Conservation (phyloP, 306 rosid species). For the Dryas octopetala region DNA sequence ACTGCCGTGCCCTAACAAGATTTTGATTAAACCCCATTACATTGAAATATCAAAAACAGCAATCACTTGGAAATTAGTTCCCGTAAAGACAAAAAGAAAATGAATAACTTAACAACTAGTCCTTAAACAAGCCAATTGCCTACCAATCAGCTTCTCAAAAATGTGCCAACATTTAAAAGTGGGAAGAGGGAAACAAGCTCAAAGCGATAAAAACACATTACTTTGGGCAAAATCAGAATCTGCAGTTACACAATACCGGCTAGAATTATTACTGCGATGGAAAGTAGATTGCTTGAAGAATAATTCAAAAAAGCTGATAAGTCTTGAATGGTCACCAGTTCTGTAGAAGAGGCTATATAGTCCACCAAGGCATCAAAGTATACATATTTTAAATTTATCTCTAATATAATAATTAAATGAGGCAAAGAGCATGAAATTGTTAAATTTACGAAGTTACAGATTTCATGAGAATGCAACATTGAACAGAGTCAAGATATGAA, state of each 20-base stretch:
- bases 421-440: neutral
- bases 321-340: neutral
- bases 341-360: neutral
- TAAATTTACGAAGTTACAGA: neutral
- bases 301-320: neutral
- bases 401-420: neutral
- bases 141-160: neutral
- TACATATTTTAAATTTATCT: neutral
- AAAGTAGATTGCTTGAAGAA: neutral
- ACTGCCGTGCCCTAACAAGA: constrained; percentile 76
- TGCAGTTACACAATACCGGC: neutral
- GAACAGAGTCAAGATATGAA: neutral
- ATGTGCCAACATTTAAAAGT: neutral
- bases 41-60: neutral
- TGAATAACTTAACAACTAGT: neutral
- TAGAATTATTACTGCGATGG: neutral
- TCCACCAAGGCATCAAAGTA: neutral
- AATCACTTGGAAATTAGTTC: neutral
- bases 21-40: neutral
- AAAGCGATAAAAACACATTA: neutral
- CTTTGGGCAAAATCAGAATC: neutral
- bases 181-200: neutral
- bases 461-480: neutral
- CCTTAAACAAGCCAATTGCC: neutral
- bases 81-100: neutral